Base-by-base conservation (phyloP, 495 filamentous ascomycete species). In the Cercophora newfieldiana region DNA sequence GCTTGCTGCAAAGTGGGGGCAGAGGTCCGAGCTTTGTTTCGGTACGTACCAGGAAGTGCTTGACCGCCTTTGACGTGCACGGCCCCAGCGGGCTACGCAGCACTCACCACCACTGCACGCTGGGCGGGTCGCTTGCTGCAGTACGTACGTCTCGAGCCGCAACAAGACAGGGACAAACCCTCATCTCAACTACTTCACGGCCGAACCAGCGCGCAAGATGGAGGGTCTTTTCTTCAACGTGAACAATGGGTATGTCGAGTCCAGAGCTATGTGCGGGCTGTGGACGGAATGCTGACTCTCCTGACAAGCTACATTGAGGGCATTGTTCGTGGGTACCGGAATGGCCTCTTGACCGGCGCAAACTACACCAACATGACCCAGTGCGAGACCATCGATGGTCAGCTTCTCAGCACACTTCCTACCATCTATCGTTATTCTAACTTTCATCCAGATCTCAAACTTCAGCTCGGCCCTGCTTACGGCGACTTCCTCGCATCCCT, bases 301-400 rank as follows among this genome's bases (percentile, higher is more conserved):
- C 14, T 16, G 33, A 60, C 58, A 65, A 96, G 92, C 76, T 98
- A 94, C 79, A 89, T 98, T 75, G 95, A 99, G 78, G 95, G 95
- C 77, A 90, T 99, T 76, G 92, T 97, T 66, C 90, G 96, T 70
- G 96, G 95, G 59, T 98, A 98, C 82, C 90, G 94, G 74, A 98
- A 99, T 79, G 86, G 86, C 71, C 90, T 99, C 68, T 86, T 99
- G 71, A 98, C 89, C 63, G 79, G 89, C 79, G 86, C 91, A 78
- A 95, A 94, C 84, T 99, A 99, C 82, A 86, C 82, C 78, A 98
- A 98, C 84, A 83, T 99, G 77, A 95, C 88, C 67, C 95, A 99
- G 87, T 99, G 95, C 88, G 95, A 99, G 80, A 96, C 89, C 56
- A 94, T 99, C 70, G 95, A 99, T 81, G 95, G 95, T 94, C 83